Percentiles rank a stretch among this genome's conserved stretches.
Evolutionary conservation across 345 rosid genomes (phyloP).

Genomic region (Aquilaria yunnanensis): DNA sequence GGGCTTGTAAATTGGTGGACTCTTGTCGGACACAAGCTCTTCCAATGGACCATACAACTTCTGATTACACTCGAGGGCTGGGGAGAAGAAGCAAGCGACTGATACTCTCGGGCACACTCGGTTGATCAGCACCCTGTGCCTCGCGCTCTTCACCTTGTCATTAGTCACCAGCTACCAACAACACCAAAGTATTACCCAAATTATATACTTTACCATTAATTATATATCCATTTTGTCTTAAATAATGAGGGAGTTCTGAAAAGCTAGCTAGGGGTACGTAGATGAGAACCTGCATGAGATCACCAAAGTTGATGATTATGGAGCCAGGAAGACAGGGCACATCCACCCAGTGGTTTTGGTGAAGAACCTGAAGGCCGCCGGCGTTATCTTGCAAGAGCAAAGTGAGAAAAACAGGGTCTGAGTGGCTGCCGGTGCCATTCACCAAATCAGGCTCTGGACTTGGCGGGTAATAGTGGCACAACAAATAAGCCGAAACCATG

Average conservation of each 20-base stretch:
- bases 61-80: background rate
- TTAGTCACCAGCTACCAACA: constrained; percentile 23
- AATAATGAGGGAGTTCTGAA: background rate
- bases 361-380: constrained; percentile 44
- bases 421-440: constrained; percentile 35
- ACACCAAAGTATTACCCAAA: constrained; percentile 5
- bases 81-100: constrained; percentile 28
- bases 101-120: constrained; percentile 19
- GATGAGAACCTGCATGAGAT: constrained; percentile 38
- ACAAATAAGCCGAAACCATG: constrained; percentile 39
- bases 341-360: constrained; percentile 37
- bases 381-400: constrained; percentile 37
- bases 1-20: background rate
- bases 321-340: constrained; percentile 32
- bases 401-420: constrained; percentile 41
- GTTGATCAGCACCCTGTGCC: constrained; percentile 31
- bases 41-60: background rate
- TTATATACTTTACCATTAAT: too few species aligned
- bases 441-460: constrained; percentile 54
- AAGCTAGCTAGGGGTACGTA: background rate
- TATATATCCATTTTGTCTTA: background rate
- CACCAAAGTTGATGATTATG: constrained; percentile 39
- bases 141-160: constrained; percentile 33
- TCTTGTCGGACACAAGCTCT: background rate
- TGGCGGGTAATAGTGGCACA: constrained; percentile 44